phyloP scores from a whole-genome alignment of 1,284 basidiomycete genomes.

The Schizophyllum amplum region DNA sequence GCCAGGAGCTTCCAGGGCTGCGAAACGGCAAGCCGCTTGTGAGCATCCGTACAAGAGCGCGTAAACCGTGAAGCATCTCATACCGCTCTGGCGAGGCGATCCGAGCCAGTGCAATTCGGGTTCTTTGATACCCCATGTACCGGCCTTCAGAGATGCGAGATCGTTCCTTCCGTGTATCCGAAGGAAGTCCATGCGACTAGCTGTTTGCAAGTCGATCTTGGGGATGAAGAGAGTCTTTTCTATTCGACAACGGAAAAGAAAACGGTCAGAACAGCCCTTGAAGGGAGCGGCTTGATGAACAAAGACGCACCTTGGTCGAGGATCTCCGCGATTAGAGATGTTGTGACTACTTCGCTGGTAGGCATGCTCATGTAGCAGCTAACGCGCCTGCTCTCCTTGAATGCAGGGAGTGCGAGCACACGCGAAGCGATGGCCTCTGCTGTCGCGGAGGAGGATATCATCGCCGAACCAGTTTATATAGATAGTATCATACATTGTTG shows the following conservation, averaged over 20 bases:
- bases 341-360: slow-evolving; percentile 56
- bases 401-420: slow-evolving; percentile 42
- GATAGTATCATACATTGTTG: slow-evolving; percentile 49
- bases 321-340: slow-evolving; percentile 37
- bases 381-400: slow-evolving; percentile 39
- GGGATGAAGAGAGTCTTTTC: slow-evolving; percentile 68
- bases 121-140: slow-evolving; percentile 70
- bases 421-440: slow-evolving; percentile 44
- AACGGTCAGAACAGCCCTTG: background rate
- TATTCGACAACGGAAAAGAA: slow-evolving; percentile 21
- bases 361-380: slow-evolving; percentile 80
- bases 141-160: slow-evolving; percentile 44
- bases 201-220: slow-evolving; percentile 38
- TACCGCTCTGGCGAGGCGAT: slow-evolving; percentile 41
- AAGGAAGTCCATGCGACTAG: slow-evolving; percentile 57
- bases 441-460: slow-evolving; percentile 20
- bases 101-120: slow-evolving; percentile 41
- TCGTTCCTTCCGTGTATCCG: slow-evolving; percentile 52
- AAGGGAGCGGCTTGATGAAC: background rate
- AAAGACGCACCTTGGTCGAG: slow-evolving; percentile 35
- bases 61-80: slow-evolving; percentile 15
- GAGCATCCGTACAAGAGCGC: background rate
- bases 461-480: background rate
- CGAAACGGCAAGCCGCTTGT: slow-evolving; percentile 1
- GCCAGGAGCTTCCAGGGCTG: slow-evolving; percentile 31